Evolutionary conservation across 2,329 filamentous ascomycete genomes (phyloP), one percentile per base, ranked within the genome.

Genomic region (Alternaria incomplexa): DNA sequence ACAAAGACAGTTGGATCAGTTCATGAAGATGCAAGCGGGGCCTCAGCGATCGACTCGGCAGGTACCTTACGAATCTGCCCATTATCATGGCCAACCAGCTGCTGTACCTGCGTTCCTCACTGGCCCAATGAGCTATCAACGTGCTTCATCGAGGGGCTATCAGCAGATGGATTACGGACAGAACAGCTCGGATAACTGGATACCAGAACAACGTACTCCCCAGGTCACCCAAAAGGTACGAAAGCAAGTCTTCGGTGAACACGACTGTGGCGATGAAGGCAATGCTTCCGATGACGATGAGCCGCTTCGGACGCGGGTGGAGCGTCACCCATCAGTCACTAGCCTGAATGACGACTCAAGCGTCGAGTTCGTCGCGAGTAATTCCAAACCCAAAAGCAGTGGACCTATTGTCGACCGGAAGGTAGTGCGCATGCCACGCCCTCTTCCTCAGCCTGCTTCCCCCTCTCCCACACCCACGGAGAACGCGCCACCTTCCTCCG

Each of bases 201-300:
- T 25, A 5, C 32, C 25, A 17, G 43, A 17, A 17, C 11, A 17
- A 4, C 10, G n/a, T 44, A 20, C 3, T 8, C 2, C 11, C 10
- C 22, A 23, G 15, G 23, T 7, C 5, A 8, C 4, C 4, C 11
- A n/a, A 28, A 20, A 25, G 17, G 28, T 11, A 10, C 50, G 22
- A 26, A 30, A 15, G 1, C 23, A 22, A 22, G 9, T 46, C 0
- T 8, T n/a, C 6, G 22, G 51, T 6, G 48, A 51, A 5, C 25
- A 45, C 7, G 52, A 55, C 10, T 46, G 48, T 2, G 50, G 47
- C 6, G 50, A 50, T 4, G 55, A 55, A 8, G 30, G 28, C 4
- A 50, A 56, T 10, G 44, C 3, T 6, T 68, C 65, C 9, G 65
- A 73, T 54, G 70, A 73, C 6, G 68, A 71, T 32, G 65, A 73